Base-by-base conservation (phyloP, 768 basidiomycete genomes). In the Suillus subalutaceus region DNA sequence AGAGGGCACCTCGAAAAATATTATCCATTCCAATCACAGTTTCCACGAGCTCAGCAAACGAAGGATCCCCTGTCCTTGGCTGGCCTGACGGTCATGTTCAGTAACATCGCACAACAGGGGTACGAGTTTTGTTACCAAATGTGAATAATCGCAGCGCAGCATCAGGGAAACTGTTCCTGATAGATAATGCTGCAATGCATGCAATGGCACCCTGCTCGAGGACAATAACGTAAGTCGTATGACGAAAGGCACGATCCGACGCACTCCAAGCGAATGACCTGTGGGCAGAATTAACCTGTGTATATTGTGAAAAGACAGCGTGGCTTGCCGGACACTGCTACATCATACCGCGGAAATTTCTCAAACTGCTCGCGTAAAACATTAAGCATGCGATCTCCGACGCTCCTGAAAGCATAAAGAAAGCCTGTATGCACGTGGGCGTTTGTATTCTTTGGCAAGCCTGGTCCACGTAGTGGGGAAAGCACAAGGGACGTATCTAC, bases 41-140 rank as follows among this genome's bases (percentile, higher is more conserved):
- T 65, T 85, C 84, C 4, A 83, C 79, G 6, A 82, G 72, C 3
- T 79, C 71, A 6, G 82, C 80, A 66, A 81, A 86, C 2, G 70
- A 71, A 0, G 66, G 65, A 62, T 86, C 76, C 13, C 85, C 85
- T 12, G 79, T 80, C 35, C 85, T 76, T 16, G 85, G 85, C 72
- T 86, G 85, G 16, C 84, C 85, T 85, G 56, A 2, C n/a, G 16
- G n/a, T n/a, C 23, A 32, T 44, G 35, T 62, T 63, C 46, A 48
- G 50, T 1, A 6, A 38, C 10, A 40, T 58, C 30, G 48, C 60
- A 46, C 13, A 20, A 52, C 4, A 40, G 3, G 53, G 2, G 23
- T 37, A 35, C 52, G 37, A 20, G 37, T 57, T 16, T n/a, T 68
- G 74, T 67, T 59, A 81, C 85, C 85, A 70, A 77, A 85, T 0